Percentiles rank a stretch among this genome's conserved stretches.
phyloP scores from a whole-genome alignment of 1,284 basidiomycete genomes.

The Takashimella tepidaria region DNA sequence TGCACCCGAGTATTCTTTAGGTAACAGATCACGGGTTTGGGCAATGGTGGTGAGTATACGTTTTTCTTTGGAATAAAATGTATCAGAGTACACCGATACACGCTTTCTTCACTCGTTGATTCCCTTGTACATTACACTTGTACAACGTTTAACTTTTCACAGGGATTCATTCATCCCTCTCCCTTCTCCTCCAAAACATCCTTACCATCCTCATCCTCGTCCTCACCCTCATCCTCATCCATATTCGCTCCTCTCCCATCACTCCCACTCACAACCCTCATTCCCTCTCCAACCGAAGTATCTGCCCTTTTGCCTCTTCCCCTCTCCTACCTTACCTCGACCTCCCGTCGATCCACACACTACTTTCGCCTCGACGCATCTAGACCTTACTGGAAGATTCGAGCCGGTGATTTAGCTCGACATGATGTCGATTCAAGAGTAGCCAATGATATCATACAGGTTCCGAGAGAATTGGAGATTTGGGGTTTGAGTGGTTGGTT shows the following conservation, averaged over 20 bases:
- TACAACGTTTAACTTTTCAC: too few relatives aligned
- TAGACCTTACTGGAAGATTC: slow-evolving; percentile 37
- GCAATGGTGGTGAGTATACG: slow-evolving; percentile 37
- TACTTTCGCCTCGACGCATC: slow-evolving; percentile 33
- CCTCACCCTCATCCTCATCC: too few relatives aligned
- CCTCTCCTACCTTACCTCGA: slow-evolving; percentile 19
- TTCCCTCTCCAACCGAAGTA: slow-evolving; percentile 32
- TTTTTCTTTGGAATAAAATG: too few relatives aligned
- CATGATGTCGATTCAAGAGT: slow-evolving; percentile 8
- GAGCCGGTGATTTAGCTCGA: slow-evolving; percentile 24
- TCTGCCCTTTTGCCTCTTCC: slow-evolving; percentile 35
- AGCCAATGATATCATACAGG: slow-evolving; percentile 1
- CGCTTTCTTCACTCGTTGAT: too few relatives aligned
- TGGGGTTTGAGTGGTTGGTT: slow-evolving; percentile 46
- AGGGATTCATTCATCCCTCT: slow-evolving; percentile 15
- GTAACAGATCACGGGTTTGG: slow-evolving; percentile 42
- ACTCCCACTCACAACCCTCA: slow-evolving; percentile 19
- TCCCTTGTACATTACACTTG: too few relatives aligned
- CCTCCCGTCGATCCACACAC: slow-evolving; percentile 18
- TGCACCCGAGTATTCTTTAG: slow-evolving; percentile 35
- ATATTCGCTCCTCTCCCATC: slow-evolving; percentile 23
- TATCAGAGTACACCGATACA: too few relatives aligned
- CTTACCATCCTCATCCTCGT: not conserved
- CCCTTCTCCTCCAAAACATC: not conserved
- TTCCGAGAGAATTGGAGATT: slow-evolving; percentile 36